A percentile compares a stretch with the other conserved stretches of the same genome.
These are phyloP conservation scores for Lentinula lateritia DNA, from an alignment of 768 basidiomycete species.

Conservation along the genomic window DNA sequence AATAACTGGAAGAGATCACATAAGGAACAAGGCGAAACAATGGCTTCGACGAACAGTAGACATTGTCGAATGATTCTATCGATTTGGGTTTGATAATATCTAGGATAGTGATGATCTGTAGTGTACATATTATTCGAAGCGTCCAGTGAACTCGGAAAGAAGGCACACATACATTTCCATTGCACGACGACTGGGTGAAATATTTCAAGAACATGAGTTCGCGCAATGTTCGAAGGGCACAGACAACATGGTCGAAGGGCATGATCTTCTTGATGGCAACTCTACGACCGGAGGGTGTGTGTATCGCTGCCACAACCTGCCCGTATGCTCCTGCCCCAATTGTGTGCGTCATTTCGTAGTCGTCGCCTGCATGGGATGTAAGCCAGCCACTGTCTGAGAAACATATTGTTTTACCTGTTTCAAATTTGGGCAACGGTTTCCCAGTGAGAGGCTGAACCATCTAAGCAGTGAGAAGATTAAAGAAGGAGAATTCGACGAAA, in stretches of 20 bases:
- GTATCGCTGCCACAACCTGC: slow-evolving; percentile 90
- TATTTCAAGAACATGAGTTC: slow-evolving; percentile 86
- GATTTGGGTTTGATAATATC: slow-evolving; percentile 83
- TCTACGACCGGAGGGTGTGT: slow-evolving; percentile 79
- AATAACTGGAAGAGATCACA: not conserved
- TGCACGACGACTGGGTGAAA: slow-evolving; percentile 70
- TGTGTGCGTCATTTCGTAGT: slow-evolving; percentile 82
- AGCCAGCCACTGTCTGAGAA: not conserved
- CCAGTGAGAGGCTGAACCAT: not conserved
- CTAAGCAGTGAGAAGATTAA: not conserved
- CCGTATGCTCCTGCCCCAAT: slow-evolving; percentile 93
- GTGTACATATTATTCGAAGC: slow-evolving; percentile 1
- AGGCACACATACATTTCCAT: slow-evolving; percentile 64
- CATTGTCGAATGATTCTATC: slow-evolving; percentile 82
- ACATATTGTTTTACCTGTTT: not conserved
- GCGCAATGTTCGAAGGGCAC: slow-evolving; percentile 81
- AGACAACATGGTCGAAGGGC: slow-evolving; percentile 95
- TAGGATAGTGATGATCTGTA: slow-evolving; percentile 81
- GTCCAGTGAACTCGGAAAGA: slow-evolving; percentile 11
- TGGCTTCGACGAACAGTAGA: slow-evolving; percentile 50
- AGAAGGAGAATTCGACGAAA: not conserved
- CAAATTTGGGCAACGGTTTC: not conserved
- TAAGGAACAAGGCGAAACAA: too few relatives aligned
- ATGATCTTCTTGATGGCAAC: slow-evolving; percentile 98
- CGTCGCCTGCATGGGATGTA: slow-evolving; percentile 40